phyloP scores from a whole-genome alignment of 495 filamentous ascomycete genomes.

The Tuber magnatum region DNA sequence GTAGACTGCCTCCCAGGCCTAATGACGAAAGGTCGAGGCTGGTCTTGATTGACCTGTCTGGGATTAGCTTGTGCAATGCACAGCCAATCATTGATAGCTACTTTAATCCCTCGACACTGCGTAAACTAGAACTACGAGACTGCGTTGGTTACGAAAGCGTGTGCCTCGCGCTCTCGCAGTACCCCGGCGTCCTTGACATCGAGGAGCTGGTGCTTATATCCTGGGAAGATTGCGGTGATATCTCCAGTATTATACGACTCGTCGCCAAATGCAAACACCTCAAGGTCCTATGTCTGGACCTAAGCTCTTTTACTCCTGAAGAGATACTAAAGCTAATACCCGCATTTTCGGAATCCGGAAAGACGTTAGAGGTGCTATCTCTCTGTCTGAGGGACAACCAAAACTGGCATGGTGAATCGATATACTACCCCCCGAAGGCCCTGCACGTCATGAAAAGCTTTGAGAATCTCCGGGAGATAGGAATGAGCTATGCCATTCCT shows the following conservation, averaged over 20 bases:
- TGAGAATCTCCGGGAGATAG: conserved; percentile 8
- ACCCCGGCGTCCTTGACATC: neutral
- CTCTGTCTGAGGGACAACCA: neutral
- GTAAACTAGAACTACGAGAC: neutral
- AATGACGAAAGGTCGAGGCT: conserved; percentile 6
- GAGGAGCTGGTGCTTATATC: conserved; percentile 7
- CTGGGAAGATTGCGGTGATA: neutral
- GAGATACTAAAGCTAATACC: conserved; percentile 1
- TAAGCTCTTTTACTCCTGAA: neutral
- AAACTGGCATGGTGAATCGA: neutral
- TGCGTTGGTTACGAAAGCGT: neutral
- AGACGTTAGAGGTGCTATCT: conserved; percentile 1
- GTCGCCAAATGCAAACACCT: conserved; percentile 7
- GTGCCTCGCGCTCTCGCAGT: neutral
- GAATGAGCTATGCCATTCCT: neutral
- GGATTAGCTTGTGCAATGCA: conserved; percentile 2
- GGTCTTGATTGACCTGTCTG: conserved; percentile 1
- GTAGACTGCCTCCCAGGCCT: neutral
- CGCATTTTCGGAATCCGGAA: conserved; percentile 7
- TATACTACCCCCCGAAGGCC: neutral
- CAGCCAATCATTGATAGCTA: conserved; percentile 1
- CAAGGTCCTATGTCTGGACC: neutral
- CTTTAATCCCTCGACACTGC: conserved; percentile 13
- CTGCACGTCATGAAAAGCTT: conserved; percentile 3
- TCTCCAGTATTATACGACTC: neutral